Evolutionary conservation across 352 stramenopile genomes (phyloP).

Genomic region (Pythium phragmitis): DNA sequence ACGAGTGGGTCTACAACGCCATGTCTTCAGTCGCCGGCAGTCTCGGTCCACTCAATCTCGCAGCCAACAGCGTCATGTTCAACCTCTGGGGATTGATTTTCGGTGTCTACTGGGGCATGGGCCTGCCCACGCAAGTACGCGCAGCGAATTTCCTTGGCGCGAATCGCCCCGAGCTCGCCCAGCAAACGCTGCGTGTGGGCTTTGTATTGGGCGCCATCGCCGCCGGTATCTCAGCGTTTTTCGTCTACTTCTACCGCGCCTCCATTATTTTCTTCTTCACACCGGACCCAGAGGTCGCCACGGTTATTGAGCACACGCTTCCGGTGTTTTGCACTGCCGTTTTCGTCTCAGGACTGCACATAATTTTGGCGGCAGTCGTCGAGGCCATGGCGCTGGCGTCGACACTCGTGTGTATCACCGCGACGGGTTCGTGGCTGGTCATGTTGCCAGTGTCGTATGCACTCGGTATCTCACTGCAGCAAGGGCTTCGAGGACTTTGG

Average conservation of each 20-base stretch:
- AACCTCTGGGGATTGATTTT: slow-evolving; percentile 85
- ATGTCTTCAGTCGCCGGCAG: slow-evolving; percentile 68
- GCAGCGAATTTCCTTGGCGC: slow-evolving; percentile 73
- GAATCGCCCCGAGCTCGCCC: slow-evolving; percentile 51
- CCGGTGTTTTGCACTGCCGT: slow-evolving; percentile 73
- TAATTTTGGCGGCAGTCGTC: slow-evolving; percentile 75
- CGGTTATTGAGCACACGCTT: slow-evolving; percentile 52
- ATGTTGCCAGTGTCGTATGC: slow-evolving; percentile 64
- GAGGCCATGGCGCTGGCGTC: slow-evolving; percentile 78
- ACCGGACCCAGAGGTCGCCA: slow-evolving; percentile 49
- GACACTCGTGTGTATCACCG: slow-evolving; percentile 71
- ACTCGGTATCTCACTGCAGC: slow-evolving; percentile 48
- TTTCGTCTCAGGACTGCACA: slow-evolving; percentile 72
- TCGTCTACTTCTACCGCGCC: slow-evolving; percentile 47
- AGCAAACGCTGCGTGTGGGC: slow-evolving; percentile 58
- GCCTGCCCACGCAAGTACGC: slow-evolving; percentile 73
- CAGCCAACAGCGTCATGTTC: slow-evolving; percentile 81
- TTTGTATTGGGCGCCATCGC: slow-evolving; percentile 63
- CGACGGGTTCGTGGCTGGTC: slow-evolving; percentile 65
- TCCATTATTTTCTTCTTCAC: slow-evolving; percentile 64
- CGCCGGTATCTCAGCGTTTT: slow-evolving; percentile 49
- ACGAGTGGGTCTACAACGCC: slow-evolving; percentile 82
- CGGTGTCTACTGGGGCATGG: slow-evolving; percentile 84
- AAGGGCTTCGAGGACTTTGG: slow-evolving; percentile 66
- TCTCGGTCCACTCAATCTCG: slow-evolving; percentile 59